A percentile compares a stretch with the other conserved stretches of the same genome.
These are phyloP conservation scores for Fusarium vanettenii DNA, from an alignment of 2,329 filamentous ascomycete genomes.

Conservation along the genomic window DNA sequence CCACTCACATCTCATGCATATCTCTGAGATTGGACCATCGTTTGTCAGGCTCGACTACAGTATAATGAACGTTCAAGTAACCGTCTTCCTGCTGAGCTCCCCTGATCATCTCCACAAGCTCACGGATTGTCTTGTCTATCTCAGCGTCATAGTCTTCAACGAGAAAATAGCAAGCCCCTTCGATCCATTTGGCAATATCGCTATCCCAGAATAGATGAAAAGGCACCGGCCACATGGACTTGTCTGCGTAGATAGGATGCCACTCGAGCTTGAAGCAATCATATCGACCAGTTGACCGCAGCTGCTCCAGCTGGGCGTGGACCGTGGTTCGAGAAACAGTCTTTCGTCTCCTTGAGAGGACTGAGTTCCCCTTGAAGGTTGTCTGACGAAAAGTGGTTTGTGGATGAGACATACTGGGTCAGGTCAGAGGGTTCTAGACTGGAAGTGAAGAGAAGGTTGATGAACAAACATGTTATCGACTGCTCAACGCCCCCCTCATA, in stretches of 20 bases:
- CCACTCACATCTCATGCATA: slow-evolving; percentile 69
- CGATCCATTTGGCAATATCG: slow-evolving; percentile 33
- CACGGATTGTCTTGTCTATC: slow-evolving; percentile 35
- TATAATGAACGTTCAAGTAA: slow-evolving; percentile 73
- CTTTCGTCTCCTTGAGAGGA: slow-evolving; percentile 49
- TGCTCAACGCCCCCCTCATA: neutral
- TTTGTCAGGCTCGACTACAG: slow-evolving; percentile 65
- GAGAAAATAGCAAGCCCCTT: slow-evolving; percentile 30
- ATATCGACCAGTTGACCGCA: slow-evolving; percentile 66
- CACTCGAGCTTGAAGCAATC: slow-evolving; percentile 67
- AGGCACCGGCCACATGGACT: slow-evolving; percentile 64
- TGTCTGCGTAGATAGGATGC: slow-evolving; percentile 64
- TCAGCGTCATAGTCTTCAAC: slow-evolving; percentile 6
- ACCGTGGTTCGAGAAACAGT: slow-evolving; percentile 54
- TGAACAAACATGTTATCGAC: neutral
- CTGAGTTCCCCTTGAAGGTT: slow-evolving; percentile 49
- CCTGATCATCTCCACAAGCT: slow-evolving; percentile 69
- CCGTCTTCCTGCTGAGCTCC: slow-evolving; percentile 69
- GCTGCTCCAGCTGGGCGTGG: slow-evolving; percentile 62
- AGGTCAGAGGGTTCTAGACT: neutral
- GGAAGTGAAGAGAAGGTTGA: neutral
- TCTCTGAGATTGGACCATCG: slow-evolving; percentile 70
- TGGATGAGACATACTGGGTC: slow-evolving; percentile 45
- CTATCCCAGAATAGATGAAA: slow-evolving; percentile 70
- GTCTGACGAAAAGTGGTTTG: slow-evolving; percentile 52